Percentiles rank a stretch among this genome's conserved stretches.
These are phyloP conservation scores for Umbelopsis sp. DNA, from an alignment of 192 early-diverging fungal species.

Conservation along the genomic window DNA sequence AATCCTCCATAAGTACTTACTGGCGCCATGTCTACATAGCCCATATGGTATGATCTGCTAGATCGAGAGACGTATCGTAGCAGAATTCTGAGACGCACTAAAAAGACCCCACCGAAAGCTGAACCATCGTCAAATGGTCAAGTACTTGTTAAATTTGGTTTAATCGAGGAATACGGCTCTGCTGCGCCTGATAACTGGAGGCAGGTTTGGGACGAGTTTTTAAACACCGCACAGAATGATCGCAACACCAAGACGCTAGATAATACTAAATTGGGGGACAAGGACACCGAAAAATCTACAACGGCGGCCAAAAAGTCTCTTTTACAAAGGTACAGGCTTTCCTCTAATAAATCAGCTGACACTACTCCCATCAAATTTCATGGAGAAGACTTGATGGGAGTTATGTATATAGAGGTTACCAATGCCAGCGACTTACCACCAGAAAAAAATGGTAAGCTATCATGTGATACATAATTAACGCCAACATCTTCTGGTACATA, in stretches of 20 bases:
- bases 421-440: slow-evolving; percentile 16
- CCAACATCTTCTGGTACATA: background rate
- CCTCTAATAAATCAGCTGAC: background rate
- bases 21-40: background rate
- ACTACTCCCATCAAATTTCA: slow-evolving; percentile 21
- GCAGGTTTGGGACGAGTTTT: background rate
- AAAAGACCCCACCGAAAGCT: background rate
- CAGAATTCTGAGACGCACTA: background rate
- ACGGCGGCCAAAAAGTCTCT: background rate
- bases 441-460: slow-evolving; percentile 23
- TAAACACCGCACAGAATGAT: background rate
- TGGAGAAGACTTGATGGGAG: slow-evolving; percentile 32
- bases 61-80: background rate
- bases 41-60: background rate
- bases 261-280: background rate
- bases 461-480: background rate
- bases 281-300: background rate
- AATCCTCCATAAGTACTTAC: background rate
- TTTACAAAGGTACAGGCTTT: background rate
- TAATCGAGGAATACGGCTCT: background rate
- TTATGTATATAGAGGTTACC: slow-evolving; percentile 39
- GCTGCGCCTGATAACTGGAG: background rate
- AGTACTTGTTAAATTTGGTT: slow-evolving; percentile 2
- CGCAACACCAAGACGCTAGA: background rate
- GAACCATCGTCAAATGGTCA: background rate